phyloP scores from a whole-genome alignment of 2,329 filamentous ascomycete species.

The Gnomoniopsis sp. region DNA sequence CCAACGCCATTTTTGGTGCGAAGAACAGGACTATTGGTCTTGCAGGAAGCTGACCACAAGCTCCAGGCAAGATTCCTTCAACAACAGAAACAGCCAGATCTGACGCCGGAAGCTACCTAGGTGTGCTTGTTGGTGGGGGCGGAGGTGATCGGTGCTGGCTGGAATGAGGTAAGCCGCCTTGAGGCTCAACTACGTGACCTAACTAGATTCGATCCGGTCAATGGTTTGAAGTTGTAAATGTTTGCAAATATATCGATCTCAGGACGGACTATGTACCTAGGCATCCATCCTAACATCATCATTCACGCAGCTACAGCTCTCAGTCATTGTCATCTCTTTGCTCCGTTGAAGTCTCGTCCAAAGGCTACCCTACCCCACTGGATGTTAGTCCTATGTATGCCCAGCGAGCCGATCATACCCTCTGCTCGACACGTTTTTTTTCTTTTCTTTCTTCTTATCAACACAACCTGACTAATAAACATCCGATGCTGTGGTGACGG shows the following conservation, averaged over 20 bases:
- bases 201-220: not conserved
- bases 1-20: not conserved
- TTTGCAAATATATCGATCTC: not conserved
- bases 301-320: not conserved
- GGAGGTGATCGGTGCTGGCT: not conserved
- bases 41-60: not conserved
- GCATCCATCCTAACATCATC: too few relatives aligned
- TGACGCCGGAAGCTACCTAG: not conserved
- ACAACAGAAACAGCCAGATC: conserved; percentile 9
- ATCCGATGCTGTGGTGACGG: not conserved
- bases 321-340: not conserved
- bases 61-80: conserved; percentile 2
- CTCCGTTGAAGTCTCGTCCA: not conserved
- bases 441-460: not conserved
- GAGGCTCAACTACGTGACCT: conserved; percentile 14
- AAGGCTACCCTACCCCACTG: not conserved
- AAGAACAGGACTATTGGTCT: not conserved
- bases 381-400: too few relatives aligned
- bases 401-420: not conserved
- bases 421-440: not conserved
- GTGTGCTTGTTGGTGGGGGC: not conserved
- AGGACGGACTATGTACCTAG: too few relatives aligned
- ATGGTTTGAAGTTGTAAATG: not conserved
- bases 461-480: too few relatives aligned
- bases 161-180: conserved; percentile 10